Evolutionary conservation across 2,329 filamentous ascomycete genomes (phyloP), one percentile per base, ranked within the genome.

Genomic region (Neopestalotiopsis clavispora): DNA sequence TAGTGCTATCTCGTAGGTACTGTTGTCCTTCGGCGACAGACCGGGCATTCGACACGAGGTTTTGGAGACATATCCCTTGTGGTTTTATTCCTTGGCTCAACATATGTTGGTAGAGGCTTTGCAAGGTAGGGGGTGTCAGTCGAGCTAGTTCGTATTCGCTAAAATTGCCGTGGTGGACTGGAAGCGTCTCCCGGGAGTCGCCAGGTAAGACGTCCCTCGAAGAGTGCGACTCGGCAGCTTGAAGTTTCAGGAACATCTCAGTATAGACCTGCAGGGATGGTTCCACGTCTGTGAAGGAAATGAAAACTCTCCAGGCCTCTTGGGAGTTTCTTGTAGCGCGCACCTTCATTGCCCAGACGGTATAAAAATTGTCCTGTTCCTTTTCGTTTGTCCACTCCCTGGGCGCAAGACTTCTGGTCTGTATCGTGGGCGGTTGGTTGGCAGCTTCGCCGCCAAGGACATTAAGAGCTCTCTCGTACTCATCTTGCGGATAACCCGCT

Each of bases 71-170:
- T 56, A 80, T 77, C 1, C 83, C 84, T 4, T 80, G 75, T 0
- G 90, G 87, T 6, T 76, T 78, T 23, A 91, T 75, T 1, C 84
- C 83, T 1, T 82, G 80, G 1, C 75, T 75, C 13, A 80, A 75
- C 88, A 94, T 92, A 57, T 84, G 81, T 12, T 83, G 75, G 69
- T 91, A 92, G 4, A 95, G 81, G 65, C 87, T 82, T 4, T 84
- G 79, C 12, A 90, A 79, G 1, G 82, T 85, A 2, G 92, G 92
- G 1, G 91, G 88, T 14, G 84, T 81, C 58, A 89, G 80, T n/a
- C 88, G 84, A 52, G 89, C 85, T 72, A 88, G 88, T 68, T 92
- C 91, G 67, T 90, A 88, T n/a, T 90, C 86, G 69, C 84, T 92
- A 74, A 84, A 85, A 77, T 85, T 92, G 78, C 82, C 80, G 67